Conservation (phyloP, 306 rosid species). For the Phaseolus lunatus region DNA sequence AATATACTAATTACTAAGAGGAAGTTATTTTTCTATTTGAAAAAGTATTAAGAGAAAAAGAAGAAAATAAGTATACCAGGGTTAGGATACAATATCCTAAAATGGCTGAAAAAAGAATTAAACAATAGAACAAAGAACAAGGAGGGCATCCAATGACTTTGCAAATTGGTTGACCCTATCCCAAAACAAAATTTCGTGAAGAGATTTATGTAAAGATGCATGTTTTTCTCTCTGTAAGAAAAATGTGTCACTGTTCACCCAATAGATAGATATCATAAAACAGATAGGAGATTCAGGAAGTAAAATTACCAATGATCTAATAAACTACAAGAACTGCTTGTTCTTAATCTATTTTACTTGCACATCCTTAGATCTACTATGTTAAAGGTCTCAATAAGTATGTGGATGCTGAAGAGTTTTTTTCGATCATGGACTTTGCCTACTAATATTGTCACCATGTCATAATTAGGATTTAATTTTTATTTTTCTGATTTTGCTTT, state of each 20-base stretch:
- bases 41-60: neutral
- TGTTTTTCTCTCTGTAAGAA: slow-evolving; percentile 15
- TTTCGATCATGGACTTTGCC: neutral
- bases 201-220: slow-evolving; percentile 25
- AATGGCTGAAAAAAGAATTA: neutral
- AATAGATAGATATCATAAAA: slow-evolving; percentile 27
- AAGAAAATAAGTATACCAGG: neutral
- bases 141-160: slow-evolving; percentile 12
- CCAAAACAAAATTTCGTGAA: slow-evolving; percentile 16
- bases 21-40: neutral
- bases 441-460: slow-evolving; percentile 6
- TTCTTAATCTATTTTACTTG: slow-evolving; percentile 29
- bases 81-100: slow-evolving; percentile 12
- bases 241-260: neutral
- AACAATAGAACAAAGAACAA: slow-evolving; percentile 10
- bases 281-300: slow-evolving; percentile 3
- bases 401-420: slow-evolving; percentile 25
- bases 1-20: slow-evolving; percentile 1
- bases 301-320: slow-evolving; percentile 22
- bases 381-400: neutral
- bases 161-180: slow-evolving; percentile 18
- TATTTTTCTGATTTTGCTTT: slow-evolving; percentile 32
- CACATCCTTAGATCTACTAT: slow-evolving; percentile 11
- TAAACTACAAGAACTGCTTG: slow-evolving; percentile 33
- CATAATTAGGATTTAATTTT: slow-evolving; percentile 1